Evolutionary conservation across 2,329 filamentous ascomycete species (phyloP), one percentile per base, ranked within the genome.

Genomic region (Penicillium sp.): DNA sequence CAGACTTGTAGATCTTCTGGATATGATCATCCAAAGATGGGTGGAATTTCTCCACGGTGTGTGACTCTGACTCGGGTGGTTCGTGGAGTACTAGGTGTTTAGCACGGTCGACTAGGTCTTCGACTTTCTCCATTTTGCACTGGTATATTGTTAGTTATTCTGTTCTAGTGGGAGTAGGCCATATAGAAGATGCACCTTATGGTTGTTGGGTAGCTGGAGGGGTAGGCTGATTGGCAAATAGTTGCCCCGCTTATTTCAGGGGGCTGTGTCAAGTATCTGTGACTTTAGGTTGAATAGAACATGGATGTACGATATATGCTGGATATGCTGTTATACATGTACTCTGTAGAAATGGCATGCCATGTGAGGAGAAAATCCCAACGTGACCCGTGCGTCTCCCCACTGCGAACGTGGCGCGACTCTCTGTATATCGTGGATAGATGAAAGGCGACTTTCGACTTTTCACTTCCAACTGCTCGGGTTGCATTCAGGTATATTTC

Each of bases 21-120:
- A 74, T 53, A 45, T 71, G 63, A 8, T 55, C 44, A 9, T 67
- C 55, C 15, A 72, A 56, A 3, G 60, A 43, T 5, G 65, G 57
- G 10, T 68, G 63, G 51, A 71, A 69, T 10, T 33, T 37, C 7
- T 57, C 56, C 31, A 59, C 43, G 9, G 44, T 38, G 12, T 50
- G 17, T 24, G 43, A n/a, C 12, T 9, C 9, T 17, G 42, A 29
- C 15, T 40, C 29, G 12, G 48, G 37, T 19, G 46, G 45, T 19
- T 47, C 37, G 21, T 51, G 53, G n/a, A 60, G 45, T 4, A 52
- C 51, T 4, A 60, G 43, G 17, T 58, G 49, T 15, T 54, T 52
- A 21, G 58, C 55, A 24, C 46, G 52, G 5, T 60, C 57, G 5
- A 59, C 56, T 10, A 60, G 54, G 10, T 19, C 45, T 28, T 58